A percentile compares a stretch with the other conserved stretches of the same genome.
These are phyloP conservation scores for Suhomyces tanzawaensis DNA, from an alignment of 805 yeast species.

Conservation along the genomic window DNA sequence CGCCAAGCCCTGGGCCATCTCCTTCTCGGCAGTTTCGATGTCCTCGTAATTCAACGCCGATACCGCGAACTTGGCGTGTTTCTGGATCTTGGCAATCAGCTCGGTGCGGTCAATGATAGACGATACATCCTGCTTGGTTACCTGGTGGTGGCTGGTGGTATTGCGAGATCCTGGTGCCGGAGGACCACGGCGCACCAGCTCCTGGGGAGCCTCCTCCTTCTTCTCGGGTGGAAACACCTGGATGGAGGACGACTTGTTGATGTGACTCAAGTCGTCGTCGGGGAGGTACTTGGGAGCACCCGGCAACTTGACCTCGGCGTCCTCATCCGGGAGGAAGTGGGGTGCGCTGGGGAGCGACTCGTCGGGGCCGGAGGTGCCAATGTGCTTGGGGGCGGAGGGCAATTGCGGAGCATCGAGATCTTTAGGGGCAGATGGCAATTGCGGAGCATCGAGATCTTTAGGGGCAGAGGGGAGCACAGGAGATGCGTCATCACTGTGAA, in stretches of 20 bases:
- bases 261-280: constrained; percentile 35
- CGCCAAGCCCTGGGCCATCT: constrained; percentile 53
- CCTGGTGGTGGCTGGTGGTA: neutral
- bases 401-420: neutral
- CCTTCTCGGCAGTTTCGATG: constrained; percentile 61
- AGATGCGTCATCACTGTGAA: neutral
- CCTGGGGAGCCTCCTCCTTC: neutral
- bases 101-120: constrained; percentile 55
- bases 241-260: constrained; percentile 38
- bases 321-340: constrained; percentile 28
- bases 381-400: neutral
- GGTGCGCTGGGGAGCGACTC: constrained; percentile 40
- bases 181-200: too few relatives aligned
- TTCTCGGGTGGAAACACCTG: constrained; percentile 30
- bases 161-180: constrained; percentile 1
- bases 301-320: constrained; percentile 29
- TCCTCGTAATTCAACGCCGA: constrained; percentile 81
- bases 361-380: neutral
- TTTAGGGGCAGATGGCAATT: neutral
- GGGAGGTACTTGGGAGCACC: constrained; percentile 44
- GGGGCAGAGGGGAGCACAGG: neutral
- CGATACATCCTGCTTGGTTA: constrained; percentile 39
- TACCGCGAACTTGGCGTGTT: constrained; percentile 70
- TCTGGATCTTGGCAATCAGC: constrained; percentile 58
- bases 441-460: neutral